Base-by-base conservation (phyloP, 164 flowering plant species). In the Chloranthus sessilifolius region DNA sequence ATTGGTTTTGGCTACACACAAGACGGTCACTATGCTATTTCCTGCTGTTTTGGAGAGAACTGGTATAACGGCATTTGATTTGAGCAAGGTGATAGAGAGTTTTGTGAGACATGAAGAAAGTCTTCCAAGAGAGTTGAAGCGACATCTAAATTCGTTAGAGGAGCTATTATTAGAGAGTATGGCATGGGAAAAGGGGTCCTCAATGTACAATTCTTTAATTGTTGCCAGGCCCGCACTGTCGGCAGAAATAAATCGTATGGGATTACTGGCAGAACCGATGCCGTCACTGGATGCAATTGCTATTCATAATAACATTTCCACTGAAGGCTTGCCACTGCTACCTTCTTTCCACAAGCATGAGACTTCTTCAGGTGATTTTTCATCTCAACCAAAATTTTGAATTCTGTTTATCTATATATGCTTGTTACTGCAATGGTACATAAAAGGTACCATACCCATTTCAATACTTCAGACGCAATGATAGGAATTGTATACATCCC, bases 111-210 rank as follows among this genome's bases (percentile, higher is more conserved):
- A 94, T 55, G 99, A 94, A 63, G 97, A 83, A 47, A 77, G 84
- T 36, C 90, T 94, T 46, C 99, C 99, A 0, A 77, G 99, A 60
- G 97, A 94, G 73, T 67, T 89, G 61, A 81, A 88, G 56, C 73
- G 96, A 27, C 96, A 94, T 69, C 63, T 94, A 33, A 89, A 94
- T 74, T 83, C 97, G 27, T 56, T 94, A 70, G 99, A 94, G 65
- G 99, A 94, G 68, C 67, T 88, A 50, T 76, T 94, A 8, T 69
- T 94, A 70, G 99, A 94, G 73, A 83, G 94, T 64, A 80, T 89
- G 96, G 97, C 83, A 12, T 94, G 99, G 99, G 97, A 85, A 65
- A 94, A 83, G 55, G 92, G 96, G 27, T 94, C 97, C 10, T 90
- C 99, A 21, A 67, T 89, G 91, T 94, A 94, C 74, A 94, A 89